Base-by-base conservation (phyloP, 768 basidiomycete genomes). In the Guyanaporus albipodus region DNA sequence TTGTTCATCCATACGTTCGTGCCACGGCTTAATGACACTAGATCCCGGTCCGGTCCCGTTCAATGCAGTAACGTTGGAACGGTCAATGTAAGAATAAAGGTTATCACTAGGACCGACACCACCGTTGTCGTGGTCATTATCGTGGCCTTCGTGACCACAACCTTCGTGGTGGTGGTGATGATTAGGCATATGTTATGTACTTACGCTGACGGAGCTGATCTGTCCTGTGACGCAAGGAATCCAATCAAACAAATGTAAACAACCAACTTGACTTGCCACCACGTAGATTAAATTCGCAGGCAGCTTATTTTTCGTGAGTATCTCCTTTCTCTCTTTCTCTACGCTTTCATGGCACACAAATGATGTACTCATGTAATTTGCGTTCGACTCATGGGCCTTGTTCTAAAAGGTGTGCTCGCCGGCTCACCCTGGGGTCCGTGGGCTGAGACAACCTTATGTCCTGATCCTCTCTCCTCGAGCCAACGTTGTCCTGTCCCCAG, bases 1-100 rank as follows among this genome's bases (percentile, higher is more conserved):
- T 24, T 69, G 68, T 63, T 93, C 90, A 48, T 86, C 81, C 44
- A 78, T 63, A 28, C 90, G 79, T 49, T 83, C 67, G 56, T 92
- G 73, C 92, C 93, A 95, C 1, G 91, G 85, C 68, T 95, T 96
- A 57, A 95, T 83, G 22, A 90, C 71, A 40, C 73, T 73, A 6
- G 78, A 69, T 32, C 77, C 79, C 43, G 69, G 53, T 17, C 64
- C 75, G 10, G 59, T 63, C 15, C 77, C 79, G 59, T 96, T 96
- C 45, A 96, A 68, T 24, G 86, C 90, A 34, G 85, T 73, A 38
- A 92, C 87, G 61, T 95, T 87, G 29, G 73, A 67, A 33, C 82
- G 78, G 66, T 95, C 91, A 52, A 96, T 88, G 51, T 85, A 76
- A 2, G 68, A 50, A 62, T 73, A 94, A 5, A 96, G 71, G 57